These are phyloP conservation scores for Globisporangium middletonii DNA, from an alignment of 352 stramenopile species.

Conservation along the genomic window DNA sequence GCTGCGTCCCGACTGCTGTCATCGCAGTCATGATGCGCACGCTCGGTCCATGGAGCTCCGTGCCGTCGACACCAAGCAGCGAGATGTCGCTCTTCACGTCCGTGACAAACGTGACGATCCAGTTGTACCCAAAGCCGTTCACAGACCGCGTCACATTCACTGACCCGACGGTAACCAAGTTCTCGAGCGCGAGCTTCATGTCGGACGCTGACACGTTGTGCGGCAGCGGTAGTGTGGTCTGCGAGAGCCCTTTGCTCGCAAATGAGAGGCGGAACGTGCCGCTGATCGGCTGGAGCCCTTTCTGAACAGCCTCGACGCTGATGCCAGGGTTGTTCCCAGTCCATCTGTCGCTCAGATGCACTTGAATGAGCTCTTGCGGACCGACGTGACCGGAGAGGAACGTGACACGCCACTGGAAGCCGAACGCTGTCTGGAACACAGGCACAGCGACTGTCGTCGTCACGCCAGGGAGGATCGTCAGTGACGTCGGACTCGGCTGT, in stretches of 20 bases:
- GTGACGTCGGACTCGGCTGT: background rate
- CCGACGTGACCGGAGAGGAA: conserved; percentile 75
- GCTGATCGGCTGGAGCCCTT: conserved; percentile 89
- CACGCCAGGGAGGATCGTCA: conserved; percentile 16
- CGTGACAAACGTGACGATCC: conserved; percentile 91
- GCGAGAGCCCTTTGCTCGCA: conserved; percentile 51
- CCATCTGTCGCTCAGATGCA: conserved; percentile 88
- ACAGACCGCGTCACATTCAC: conserved; percentile 80
- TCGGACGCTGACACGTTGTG: conserved; percentile 81
- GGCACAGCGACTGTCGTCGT: conserved; percentile 31
- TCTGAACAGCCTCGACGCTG: conserved; percentile 60
- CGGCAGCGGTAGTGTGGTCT: conserved; percentile 82
- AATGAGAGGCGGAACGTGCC: conserved; percentile 87
- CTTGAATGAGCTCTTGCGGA: conserved; percentile 84
- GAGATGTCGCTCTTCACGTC: conserved; percentile 76
- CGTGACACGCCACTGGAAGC: conserved; percentile 73
- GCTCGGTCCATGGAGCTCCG: conserved; percentile 87
- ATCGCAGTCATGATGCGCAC: conserved; percentile 72
- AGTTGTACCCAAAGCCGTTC: conserved; percentile 96
- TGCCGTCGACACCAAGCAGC: conserved; percentile 88
- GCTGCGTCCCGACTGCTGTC: conserved; percentile 65
- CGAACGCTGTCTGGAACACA: conserved; percentile 63
- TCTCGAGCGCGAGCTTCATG: conserved; percentile 87
- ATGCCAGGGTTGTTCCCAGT: conserved; percentile 91
- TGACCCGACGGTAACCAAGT: conserved; percentile 79